Base-by-base conservation (phyloP, 345 rosid genomes). In the Theobroma cacao region DNA sequence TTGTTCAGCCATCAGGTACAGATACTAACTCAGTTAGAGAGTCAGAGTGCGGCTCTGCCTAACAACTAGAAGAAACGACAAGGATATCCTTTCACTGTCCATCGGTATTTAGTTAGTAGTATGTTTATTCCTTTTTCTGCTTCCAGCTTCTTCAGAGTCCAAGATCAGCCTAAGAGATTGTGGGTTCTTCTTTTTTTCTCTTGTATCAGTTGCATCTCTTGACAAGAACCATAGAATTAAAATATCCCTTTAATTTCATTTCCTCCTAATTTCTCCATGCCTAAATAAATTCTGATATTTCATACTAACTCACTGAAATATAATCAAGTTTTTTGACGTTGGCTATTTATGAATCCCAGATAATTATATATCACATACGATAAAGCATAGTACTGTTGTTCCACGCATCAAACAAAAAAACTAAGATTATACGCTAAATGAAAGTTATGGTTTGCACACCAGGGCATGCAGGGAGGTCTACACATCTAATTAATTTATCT, bases 21-120 rank as follows among this genome's bases (percentile, higher is more conserved):
- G 55, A 81, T 61, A 77, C 84, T 80, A 80, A 85, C 78, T 41
- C 59, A 68, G 82, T 45, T 4, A 52, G 67, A 71, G 55, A 69
- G 72, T 62, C 38, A 45, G 61, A 41, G 71, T 43, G 22, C 22
- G 66, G 38, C 31, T 30, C 80, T 78, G 69, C 81, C 47, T 41
- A 52, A 41, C 70, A 64, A 73, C 66, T 61, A 56, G 72, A 82
- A 64, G 79, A 69, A 79, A 85, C 26, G 13, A 64, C 79, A 58
- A 58, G 76, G 84, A 59, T 40, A 47, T 75, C 76, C 74, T 55
- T 79, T 67, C 33, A 7, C 66, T 59, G 56, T 75, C 56, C 68
- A 75, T 38, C 47, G 36, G 26, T 26, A 48, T 40, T 43, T 43
- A 68, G 73, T 43, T 41, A 41, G 41, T 67, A 67, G n/a, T 6